Conservation (phyloP, 2,329 filamentous ascomycete genomes). For the Fusarium pseudonygamai region DNA sequence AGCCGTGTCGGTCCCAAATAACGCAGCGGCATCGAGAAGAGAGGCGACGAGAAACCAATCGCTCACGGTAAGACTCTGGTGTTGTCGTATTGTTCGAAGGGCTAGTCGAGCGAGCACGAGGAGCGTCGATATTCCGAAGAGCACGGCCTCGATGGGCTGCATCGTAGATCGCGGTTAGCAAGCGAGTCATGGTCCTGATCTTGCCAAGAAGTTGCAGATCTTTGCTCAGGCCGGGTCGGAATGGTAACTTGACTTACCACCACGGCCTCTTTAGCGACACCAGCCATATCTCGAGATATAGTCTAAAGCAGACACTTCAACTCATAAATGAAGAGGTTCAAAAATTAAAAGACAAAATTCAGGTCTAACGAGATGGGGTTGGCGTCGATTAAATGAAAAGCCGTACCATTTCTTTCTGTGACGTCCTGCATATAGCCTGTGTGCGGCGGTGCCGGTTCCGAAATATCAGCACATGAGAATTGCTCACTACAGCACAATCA, state of each 20-base stretch:
- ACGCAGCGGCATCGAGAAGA: conserved; percentile 38
- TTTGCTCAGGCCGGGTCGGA: background rate
- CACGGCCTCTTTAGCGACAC: conserved; percentile 31
- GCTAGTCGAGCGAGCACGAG: conserved; percentile 37
- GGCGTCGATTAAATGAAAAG: conserved; percentile 24
- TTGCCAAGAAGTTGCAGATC: background rate
- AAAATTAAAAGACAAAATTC: background rate
- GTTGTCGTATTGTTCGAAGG: conserved; percentile 41
- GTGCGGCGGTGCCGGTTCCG: background rate
- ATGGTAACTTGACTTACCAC: conserved; percentile 28
- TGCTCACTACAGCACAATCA: background rate
- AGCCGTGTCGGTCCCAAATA: conserved; percentile 41
- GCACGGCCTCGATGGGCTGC: conserved; percentile 44
- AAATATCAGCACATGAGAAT: background rate
- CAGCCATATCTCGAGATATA: conserved; percentile 2
- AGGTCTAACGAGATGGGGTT: conserved; percentile 8
- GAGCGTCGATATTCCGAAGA: conserved; percentile 35
- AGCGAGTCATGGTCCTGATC: background rate
- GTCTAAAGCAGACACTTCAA: background rate
- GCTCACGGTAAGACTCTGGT: conserved; percentile 40
- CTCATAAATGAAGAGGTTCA: background rate
- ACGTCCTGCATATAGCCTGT: conserved; percentile 3
- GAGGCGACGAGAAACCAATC: conserved; percentile 44
- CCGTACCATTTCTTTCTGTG: background rate
- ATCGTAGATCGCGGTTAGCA: conserved; percentile 9